Evolutionary conservation across 345 rosid genomes (phyloP).

Genomic region (Citrus reticulata): DNA sequence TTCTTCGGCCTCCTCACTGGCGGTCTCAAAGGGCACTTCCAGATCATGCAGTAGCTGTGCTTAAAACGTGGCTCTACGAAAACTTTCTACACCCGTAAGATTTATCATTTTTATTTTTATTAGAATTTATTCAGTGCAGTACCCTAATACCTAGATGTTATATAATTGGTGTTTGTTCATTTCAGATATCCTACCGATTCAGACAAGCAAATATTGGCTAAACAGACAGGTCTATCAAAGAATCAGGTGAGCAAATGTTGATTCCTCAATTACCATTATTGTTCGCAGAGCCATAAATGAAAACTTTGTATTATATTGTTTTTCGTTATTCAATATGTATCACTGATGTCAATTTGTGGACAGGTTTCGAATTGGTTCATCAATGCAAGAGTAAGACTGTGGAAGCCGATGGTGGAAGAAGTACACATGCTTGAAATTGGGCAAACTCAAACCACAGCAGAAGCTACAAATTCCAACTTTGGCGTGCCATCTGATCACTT

Average conservation of each 20-base stretch:
- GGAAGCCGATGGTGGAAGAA: slow-evolving; percentile 54
- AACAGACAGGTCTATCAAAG: slow-evolving; percentile 40
- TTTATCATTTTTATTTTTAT: neutral
- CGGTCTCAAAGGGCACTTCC: slow-evolving; percentile 42
- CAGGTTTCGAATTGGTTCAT: slow-evolving; percentile 51
- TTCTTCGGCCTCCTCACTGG: slow-evolving; percentile 32
- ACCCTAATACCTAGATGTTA: neutral
- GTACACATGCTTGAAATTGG: slow-evolving; percentile 32
- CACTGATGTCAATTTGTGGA: neutral
- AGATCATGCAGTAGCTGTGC: slow-evolving; percentile 34
- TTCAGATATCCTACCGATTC: slow-evolving; percentile 36
- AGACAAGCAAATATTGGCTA: slow-evolving; percentile 38
- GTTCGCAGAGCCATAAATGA: neutral
- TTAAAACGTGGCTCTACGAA: slow-evolving; percentile 38
- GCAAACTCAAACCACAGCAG: slow-evolving; percentile 15
- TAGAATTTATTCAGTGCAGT: neutral
- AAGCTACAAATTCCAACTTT: neutral
- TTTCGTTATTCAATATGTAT: neutral
- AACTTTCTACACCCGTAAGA: slow-evolving; percentile 45
- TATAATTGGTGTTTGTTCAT: neutral
- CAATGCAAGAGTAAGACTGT: slow-evolving; percentile 43
- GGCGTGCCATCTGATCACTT: slow-evolving; percentile 3
- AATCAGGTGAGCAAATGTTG: slow-evolving; percentile 26
- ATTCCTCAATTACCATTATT: neutral
- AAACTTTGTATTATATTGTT: neutral